Base-by-base conservation (phyloP, 2,329 filamentous ascomycete genomes). In the Parasarocladium wereldwijsianum region DNA sequence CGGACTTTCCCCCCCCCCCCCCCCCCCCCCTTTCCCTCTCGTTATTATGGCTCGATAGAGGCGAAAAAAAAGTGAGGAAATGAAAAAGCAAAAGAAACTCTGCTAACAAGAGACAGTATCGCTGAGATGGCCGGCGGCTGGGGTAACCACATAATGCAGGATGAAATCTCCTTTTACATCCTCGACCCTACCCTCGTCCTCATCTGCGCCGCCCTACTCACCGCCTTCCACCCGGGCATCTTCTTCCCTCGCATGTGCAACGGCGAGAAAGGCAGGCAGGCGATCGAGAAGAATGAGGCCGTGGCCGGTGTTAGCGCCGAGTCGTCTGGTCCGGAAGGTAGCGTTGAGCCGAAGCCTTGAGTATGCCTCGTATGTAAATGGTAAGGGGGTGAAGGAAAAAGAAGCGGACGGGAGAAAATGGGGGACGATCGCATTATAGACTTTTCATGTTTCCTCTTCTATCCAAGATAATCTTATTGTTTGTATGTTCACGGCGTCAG, bases 111-210 rank as follows among this genome's bases (percentile, higher is more conserved):
- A 4, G 6, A 15, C 31, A 70, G 68, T 41, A 66, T 76, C 31
- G 65, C 63, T 2, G 71, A 76, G 45, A 73, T 76, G 67, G 62
- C 65, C 2, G 66, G 67, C 16, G 71, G 72, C 13, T 77, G 70
- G 70, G 66, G 65, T 8, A 74, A 71, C 49, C 43, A 56, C 11
- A 66, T 76, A 44, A 76, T 76, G 69, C 66, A 70, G 39, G 61
- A 75, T 46, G 56, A 76, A 52, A 52, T 57, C 25, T 64, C 62
- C 12, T 76, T 76, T 41, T 58, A 73, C 35, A 60, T 67, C 9
- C 57, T 76, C 22, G 71, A 76, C 40, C 42, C 42, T 36, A 55
- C 54, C 32, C 60, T 71, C 46, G 52, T 71, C 31, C 45, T 67
- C 16, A 49, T 72, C 34, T 57, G 62, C 16, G 57, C 58, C 11